Base-by-base conservation (phyloP, 306 rosid species). In the Pyrus pyrifolia region DNA sequence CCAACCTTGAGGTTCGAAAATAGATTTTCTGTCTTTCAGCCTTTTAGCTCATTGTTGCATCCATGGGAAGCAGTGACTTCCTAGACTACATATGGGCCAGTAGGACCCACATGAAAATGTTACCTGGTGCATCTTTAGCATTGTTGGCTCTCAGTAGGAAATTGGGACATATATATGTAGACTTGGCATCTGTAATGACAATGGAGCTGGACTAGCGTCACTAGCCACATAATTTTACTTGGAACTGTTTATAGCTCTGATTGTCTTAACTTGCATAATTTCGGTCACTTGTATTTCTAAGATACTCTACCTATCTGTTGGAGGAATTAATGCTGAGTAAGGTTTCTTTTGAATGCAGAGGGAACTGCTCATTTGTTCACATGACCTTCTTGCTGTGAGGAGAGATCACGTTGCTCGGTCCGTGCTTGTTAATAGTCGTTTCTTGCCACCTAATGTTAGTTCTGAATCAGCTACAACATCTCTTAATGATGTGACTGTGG, bases 391-490 rank as follows among this genome's bases (percentile, higher is more conserved):
- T 66, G 91, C 94, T 66, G 90, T 88, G 52, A 87, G 83, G 83
- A 89, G 98, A 81, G 99, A 96, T 85, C 90, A 92, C 70, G 90
- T 85, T 72, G 87, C 97, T 68, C 90, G 89, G 46, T 86, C 96
- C 14, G 77, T 87, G 67, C 90, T 87, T 46, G 91, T 74, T 75
- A 89, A 63, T 11, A 87, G 86, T 82, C 89, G 93, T 83, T 88
- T 87, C 73, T 52, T 81, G 74, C 90, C 78, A 80, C 96, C 93
- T 10, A 96, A 91, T 73, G 96, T 88, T 76, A 96, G 99, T 80
- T 92, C 97, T 8, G 99, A 93, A 85, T 96, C 99, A 59, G 99
- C 97, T 72, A 93, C 99, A 44, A 96, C 99, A 46, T 96, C 99
- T 69, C 89, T 96, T 33, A 96, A 87, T 85, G 99, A 96, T 62